A percentile compares a stretch with the other conserved stretches of the same genome.
Conservation (phyloP, 805 yeast genomes). For the Yamadazyma tumulicola region DNA sequence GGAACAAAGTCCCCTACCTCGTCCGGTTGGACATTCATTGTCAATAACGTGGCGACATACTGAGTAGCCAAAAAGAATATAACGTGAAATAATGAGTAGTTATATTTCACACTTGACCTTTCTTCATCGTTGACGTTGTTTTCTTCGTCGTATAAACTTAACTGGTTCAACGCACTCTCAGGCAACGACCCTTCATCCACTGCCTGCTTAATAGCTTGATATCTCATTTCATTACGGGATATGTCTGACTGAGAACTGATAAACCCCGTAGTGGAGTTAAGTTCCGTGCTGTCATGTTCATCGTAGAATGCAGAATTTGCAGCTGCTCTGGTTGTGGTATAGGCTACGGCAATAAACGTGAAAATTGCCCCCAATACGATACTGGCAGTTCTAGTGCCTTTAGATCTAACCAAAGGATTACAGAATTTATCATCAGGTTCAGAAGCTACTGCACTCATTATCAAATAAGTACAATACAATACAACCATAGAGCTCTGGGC, state of each 20-base stretch:
- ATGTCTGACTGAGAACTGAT: slow-evolving; percentile 42
- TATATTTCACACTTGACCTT: slow-evolving; percentile 64
- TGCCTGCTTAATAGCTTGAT: slow-evolving; percentile 87
- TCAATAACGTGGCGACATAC: slow-evolving; percentile 89
- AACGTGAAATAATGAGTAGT: slow-evolving; percentile 82
- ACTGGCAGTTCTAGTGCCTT: slow-evolving; percentile 86
- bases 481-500: slow-evolving; percentile 97
- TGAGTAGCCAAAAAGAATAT: slow-evolving; percentile 95
- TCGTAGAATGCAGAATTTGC: slow-evolving; percentile 51
- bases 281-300: slow-evolving; percentile 11
- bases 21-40: slow-evolving; percentile 85
- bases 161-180: slow-evolving; percentile 79
- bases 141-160: slow-evolving; percentile 53
- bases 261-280: slow-evolving; percentile 30
- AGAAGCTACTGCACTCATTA: slow-evolving; percentile 88
- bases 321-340: slow-evolving; percentile 96
- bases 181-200: slow-evolving; percentile 96
- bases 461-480: slow-evolving; percentile 85
- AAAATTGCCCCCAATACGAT: slow-evolving; percentile 87
- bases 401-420: slow-evolving; percentile 86
- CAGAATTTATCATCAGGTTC: slow-evolving; percentile 94
- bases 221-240: slow-evolving; percentile 68
- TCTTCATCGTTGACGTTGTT: slow-evolving; percentile 57
- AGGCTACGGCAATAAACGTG: slow-evolving; percentile 93
- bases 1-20: slow-evolving; percentile 89